Conservation (phyloP, 2,329 filamentous ascomycete species). For the Fusarium oligoseptatum region DNA sequence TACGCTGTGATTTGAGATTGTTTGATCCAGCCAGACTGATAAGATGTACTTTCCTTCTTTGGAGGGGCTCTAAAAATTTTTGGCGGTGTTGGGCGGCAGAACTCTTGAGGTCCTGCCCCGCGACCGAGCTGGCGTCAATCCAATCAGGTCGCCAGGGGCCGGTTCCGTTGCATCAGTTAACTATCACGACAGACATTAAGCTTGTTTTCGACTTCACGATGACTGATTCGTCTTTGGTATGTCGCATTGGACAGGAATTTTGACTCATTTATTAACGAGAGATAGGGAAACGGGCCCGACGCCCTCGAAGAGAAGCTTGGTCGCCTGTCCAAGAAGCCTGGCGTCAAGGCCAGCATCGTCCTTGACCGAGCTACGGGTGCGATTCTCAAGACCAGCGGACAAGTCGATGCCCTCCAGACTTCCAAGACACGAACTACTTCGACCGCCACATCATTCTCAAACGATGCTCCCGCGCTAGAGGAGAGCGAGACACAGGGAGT, state of each 20-base stretch:
- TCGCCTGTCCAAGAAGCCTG: slow-evolving; percentile 81
- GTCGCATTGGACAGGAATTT: not conserved
- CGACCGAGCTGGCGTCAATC: slow-evolving; percentile 23
- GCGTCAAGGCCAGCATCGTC: slow-evolving; percentile 82
- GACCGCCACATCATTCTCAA: slow-evolving; percentile 60
- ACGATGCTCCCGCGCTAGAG: slow-evolving; percentile 58
- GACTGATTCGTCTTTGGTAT: slow-evolving; percentile 45
- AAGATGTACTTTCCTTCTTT: slow-evolving; percentile 35
- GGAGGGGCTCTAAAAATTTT: slow-evolving; percentile 53
- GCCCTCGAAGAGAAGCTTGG: slow-evolving; percentile 75
- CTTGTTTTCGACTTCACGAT: slow-evolving; percentile 29
- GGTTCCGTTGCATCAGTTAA: slow-evolving; percentile 19
- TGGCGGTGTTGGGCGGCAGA: slow-evolving; percentile 62
- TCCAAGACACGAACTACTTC: slow-evolving; percentile 53
- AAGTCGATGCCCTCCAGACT: slow-evolving; percentile 69
- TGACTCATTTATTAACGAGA: slow-evolving; percentile 5
- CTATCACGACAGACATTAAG: slow-evolving; percentile 18
- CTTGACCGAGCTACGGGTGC: slow-evolving; percentile 79
- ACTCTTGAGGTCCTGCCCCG: slow-evolving; percentile 43
- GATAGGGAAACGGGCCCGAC: slow-evolving; percentile 65
- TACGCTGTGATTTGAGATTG: slow-evolving; percentile 23
- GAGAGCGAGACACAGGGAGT: slow-evolving; percentile 69
- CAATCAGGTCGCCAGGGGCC: slow-evolving; percentile 21
- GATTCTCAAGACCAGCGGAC: slow-evolving; percentile 81
- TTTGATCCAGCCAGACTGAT: slow-evolving; percentile 26